phyloP scores from a whole-genome alignment of 805 yeast genomes.

The Zygoascus ofunaensis region DNA sequence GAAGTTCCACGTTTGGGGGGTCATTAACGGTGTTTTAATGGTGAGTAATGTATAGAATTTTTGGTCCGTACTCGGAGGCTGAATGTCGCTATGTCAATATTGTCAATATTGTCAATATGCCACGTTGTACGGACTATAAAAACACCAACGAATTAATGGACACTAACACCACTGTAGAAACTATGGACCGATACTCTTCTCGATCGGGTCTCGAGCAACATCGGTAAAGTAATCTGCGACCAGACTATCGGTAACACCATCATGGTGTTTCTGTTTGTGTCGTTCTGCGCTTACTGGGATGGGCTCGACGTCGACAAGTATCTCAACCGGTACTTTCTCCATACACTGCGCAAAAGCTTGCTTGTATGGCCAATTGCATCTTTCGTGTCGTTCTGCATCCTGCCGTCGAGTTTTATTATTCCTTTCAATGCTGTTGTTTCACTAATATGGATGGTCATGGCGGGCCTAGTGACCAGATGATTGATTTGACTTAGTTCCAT shows the following conservation, averaged over 20 bases:
- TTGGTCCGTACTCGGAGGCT: too few relatives aligned
- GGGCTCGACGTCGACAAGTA: slow-evolving; percentile 26
- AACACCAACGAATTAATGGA: too few relatives aligned
- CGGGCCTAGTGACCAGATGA: slow-evolving; percentile 12
- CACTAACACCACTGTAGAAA: too few relatives aligned
- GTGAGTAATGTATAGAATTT: too few relatives aligned
- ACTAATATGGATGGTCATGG: slow-evolving; percentile 19
- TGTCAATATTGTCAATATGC: too few relatives aligned
- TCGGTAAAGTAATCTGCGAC: slow-evolving; percentile 24
- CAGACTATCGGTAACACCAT: slow-evolving; percentile 29
- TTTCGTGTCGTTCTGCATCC: slow-evolving; percentile 14
- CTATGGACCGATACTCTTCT: slow-evolving; percentile 30
- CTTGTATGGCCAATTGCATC: slow-evolving; percentile 23
- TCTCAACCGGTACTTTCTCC: slow-evolving; percentile 18
- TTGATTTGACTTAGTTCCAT: too few relatives aligned
- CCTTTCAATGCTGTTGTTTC: slow-evolving; percentile 21
- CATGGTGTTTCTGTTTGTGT: slow-evolving; percentile 24
- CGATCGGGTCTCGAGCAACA: slow-evolving; percentile 15
- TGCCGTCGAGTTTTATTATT: slow-evolving; percentile 16
- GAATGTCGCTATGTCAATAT: too few relatives aligned
- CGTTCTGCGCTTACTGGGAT: slow-evolving; percentile 30
- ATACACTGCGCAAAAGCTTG: slow-evolving; percentile 16
- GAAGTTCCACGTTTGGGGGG: slow-evolving; percentile 32
- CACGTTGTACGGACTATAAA: too few relatives aligned
- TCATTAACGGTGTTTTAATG: slow-evolving; percentile 28